phyloP scores from a whole-genome alignment of 2,329 filamentous ascomycete genomes.

The Achaetomium macrosporum region DNA sequence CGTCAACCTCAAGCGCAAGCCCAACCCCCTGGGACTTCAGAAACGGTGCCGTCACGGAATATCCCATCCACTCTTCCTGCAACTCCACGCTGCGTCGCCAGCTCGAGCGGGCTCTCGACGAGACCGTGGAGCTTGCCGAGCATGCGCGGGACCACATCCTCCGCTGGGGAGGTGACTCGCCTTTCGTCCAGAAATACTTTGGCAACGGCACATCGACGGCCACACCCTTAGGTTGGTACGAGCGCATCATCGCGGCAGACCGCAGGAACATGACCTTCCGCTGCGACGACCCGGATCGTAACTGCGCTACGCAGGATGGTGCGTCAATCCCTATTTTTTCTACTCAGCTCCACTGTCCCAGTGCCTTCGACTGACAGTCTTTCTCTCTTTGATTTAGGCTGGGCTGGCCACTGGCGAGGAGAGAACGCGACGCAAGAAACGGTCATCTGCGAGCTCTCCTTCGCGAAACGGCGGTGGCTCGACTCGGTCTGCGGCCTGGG shows the following conservation, averaged over 20 bases:
- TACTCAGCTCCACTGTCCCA: too few species aligned
- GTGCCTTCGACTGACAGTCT: too few species aligned
- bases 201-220: conserved; percentile 53
- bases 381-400: conserved; percentile 39
- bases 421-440: conserved; percentile 59
- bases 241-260: conserved; percentile 53
- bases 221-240: conserved; percentile 56
- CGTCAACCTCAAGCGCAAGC: neutral
- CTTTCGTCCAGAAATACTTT: conserved; percentile 62
- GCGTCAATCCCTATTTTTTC: conserved; percentile 13
- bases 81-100: conserved; percentile 55
- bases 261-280: conserved; percentile 55
- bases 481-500: conserved; percentile 55
- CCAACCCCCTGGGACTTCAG: conserved; percentile 16
- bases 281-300: conserved; percentile 62
- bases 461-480: conserved; percentile 50
- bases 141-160: conserved; percentile 60
- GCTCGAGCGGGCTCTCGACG: conserved; percentile 50
- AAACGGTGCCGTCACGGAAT: conserved; percentile 24
- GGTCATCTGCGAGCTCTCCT: conserved; percentile 63
- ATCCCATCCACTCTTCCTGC: conserved; percentile 58
- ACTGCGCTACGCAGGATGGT: conserved; percentile 49
- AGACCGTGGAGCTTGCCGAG: conserved; percentile 50
- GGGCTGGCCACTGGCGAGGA: conserved; percentile 64
- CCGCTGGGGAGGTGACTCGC: conserved; percentile 50